These are phyloP conservation scores for Anastatica hierochuntica DNA, from an alignment of 345 rosid species.

Conservation along the genomic window DNA sequence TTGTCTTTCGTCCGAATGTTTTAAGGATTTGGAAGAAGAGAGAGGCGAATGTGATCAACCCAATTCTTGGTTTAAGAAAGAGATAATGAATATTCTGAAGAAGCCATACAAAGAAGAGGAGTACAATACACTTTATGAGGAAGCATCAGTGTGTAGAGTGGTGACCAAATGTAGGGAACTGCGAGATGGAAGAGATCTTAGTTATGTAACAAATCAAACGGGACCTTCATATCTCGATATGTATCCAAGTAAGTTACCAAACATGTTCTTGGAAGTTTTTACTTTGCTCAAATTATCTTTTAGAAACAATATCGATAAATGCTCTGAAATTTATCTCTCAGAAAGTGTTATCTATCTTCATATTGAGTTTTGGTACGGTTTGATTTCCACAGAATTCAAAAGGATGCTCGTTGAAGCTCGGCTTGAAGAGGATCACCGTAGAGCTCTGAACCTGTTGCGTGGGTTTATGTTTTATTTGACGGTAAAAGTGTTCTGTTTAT, in stretches of 20 bases:
- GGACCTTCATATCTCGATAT: constrained; percentile 47
- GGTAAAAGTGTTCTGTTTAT: constrained; percentile 30
- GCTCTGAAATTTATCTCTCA: too few relatives aligned
- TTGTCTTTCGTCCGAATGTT: constrained; percentile 14
- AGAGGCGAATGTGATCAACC: constrained; percentile 16
- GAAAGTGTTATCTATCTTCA: neutral
- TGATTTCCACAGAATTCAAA: constrained; percentile 14
- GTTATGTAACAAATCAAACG: neutral
- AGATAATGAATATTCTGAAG: constrained; percentile 33
- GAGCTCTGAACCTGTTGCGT: constrained; percentile 49
- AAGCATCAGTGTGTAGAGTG: constrained; percentile 17
- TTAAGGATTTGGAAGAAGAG: constrained; percentile 23
- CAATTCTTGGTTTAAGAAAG: constrained; percentile 34
- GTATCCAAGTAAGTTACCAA: constrained; percentile 32
- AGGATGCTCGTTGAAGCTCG: neutral
- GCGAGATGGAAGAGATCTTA: constrained; percentile 25
- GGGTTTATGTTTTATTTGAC: constrained; percentile 63
- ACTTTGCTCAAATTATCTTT: too few relatives aligned
- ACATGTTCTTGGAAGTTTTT: too few relatives aligned
- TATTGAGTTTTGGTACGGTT: constrained; percentile 5
- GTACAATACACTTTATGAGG: constrained; percentile 22
- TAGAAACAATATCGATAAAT: too few relatives aligned
- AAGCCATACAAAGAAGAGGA: constrained; percentile 37
- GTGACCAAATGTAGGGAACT: constrained; percentile 1
- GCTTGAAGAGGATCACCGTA: constrained; percentile 7